phyloP scores from a whole-genome alignment of 176 grass and related monocot species.

The Aegilops longissima region DNA sequence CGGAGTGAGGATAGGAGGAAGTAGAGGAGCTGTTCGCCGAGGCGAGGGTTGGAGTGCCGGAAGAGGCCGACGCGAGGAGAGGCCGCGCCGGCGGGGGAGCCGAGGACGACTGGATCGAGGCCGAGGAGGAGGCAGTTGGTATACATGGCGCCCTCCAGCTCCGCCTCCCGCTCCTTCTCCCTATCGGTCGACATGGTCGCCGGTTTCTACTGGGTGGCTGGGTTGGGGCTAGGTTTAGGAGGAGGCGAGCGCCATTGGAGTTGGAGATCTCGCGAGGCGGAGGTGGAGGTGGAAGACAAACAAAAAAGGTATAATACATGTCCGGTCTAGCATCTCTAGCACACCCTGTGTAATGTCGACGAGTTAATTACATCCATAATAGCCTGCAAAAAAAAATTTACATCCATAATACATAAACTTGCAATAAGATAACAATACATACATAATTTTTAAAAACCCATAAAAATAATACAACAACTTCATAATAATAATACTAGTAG shows the following conservation, averaged over 20 bases:
- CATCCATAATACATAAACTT: too few species aligned
- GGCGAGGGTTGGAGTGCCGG: slow-evolving; percentile 92
- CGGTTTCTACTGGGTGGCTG: neutral
- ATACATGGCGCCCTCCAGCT: slow-evolving; percentile 99
- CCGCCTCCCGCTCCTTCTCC: slow-evolving; percentile 98
- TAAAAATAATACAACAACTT: too few species aligned
- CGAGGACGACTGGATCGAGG: slow-evolving; percentile 84
- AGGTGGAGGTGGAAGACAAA: neutral
- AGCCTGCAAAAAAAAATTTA: too few species aligned
- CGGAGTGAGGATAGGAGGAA: slow-evolving; percentile 95
- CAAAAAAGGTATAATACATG: neutral
- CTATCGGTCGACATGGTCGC: slow-evolving; percentile 86
- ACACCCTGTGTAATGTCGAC: too few species aligned
- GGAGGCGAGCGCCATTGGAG: slow-evolving; percentile 23
- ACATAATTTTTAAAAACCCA: too few species aligned
- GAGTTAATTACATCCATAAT: too few species aligned
- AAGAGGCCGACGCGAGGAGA: slow-evolving; percentile 71
- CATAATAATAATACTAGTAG: too few species aligned
- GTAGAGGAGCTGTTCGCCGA: slow-evolving; percentile 98
- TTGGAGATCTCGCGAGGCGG: slow-evolving; percentile 35
- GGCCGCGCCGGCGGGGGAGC: slow-evolving; percentile 36
- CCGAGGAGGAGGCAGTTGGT: slow-evolving; percentile 98
- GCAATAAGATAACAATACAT: too few species aligned
- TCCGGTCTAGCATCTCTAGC: too few species aligned
- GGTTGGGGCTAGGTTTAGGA: slow-evolving; percentile 22